Evolutionary conservation across 306 rosid species (phyloP).

Genomic region (Astragalus membranaceus): DNA sequence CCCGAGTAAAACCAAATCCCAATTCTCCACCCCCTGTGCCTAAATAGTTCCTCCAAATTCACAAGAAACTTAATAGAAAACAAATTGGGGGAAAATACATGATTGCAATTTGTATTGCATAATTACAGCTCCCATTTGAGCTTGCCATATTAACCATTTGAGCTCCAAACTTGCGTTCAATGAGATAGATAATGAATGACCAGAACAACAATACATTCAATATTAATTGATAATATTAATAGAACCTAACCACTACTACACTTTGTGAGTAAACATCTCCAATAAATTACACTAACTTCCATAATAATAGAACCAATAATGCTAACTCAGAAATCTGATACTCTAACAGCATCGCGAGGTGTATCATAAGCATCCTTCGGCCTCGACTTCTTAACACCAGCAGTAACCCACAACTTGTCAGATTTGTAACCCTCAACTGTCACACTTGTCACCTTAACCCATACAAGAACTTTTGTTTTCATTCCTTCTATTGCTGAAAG

Average conservation of each 20-base stretch:
- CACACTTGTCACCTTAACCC: conserved; percentile 87
- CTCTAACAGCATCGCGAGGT: conserved; percentile 56
- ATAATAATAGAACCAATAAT: conserved; percentile 10
- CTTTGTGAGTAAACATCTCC: conserved; percentile 12
- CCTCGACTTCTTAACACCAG: conserved; percentile 85
- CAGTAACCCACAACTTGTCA: conserved; percentile 82
- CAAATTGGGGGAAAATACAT: background rate
- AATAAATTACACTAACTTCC: conserved; percentile 10
- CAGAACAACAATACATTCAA: conserved; percentile 21
- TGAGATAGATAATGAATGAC: conserved; percentile 16
- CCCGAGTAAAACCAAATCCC: background rate
- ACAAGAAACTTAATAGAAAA: background rate
- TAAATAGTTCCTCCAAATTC: background rate
- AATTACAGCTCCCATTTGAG: background rate
- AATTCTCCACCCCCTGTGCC: background rate
- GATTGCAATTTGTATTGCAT: background rate
- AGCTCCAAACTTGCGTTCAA: background rate
- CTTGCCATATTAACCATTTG: background rate
- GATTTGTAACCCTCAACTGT: conserved; percentile 80
- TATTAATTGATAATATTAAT: background rate
- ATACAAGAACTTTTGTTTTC: conserved; percentile 90
- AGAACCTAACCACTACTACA: conserved; percentile 15
- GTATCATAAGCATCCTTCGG: conserved; percentile 64
- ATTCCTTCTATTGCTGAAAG: conserved; percentile 77
- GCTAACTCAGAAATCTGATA: conserved; percentile 52